A percentile compares a stretch with the other conserved stretches of the same genome.
phyloP scores from a whole-genome alignment of 345 rosid species.

The Linum usitatissimum region DNA sequence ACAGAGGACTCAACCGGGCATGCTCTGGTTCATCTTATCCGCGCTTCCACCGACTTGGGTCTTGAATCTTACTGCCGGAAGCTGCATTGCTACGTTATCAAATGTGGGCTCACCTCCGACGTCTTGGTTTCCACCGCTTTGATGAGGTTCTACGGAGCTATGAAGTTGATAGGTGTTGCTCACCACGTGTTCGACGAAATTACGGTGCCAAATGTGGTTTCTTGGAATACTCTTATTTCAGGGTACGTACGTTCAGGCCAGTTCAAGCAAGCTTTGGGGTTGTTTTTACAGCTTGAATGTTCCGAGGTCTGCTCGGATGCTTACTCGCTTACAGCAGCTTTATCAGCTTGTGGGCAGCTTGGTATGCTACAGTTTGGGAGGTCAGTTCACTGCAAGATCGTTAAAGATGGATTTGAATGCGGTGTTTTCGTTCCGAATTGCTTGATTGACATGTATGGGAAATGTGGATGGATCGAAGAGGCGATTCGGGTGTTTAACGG shows the following conservation, averaged over 20 bases:
- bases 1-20: constrained; percentile 23
- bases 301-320: constrained; percentile 37
- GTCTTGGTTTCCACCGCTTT: constrained; percentile 45
- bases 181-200: constrained; percentile 63
- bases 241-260: constrained; percentile 43
- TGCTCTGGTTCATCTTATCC: constrained; percentile 39
- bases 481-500: constrained; percentile 39
- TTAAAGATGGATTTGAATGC: constrained; percentile 40
- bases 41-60: constrained; percentile 40
- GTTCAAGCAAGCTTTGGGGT: constrained; percentile 32
- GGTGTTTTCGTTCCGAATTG: constrained; percentile 49
- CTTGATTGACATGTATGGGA: constrained; percentile 79
- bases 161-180: constrained; percentile 29
- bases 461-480: constrained; percentile 46
- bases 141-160: constrained; percentile 31
- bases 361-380: constrained; percentile 28
- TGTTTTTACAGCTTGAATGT: constrained; percentile 45
- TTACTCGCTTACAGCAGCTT: constrained; percentile 52
- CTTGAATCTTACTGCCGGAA: constrained; percentile 35
- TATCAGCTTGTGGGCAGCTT: constrained; percentile 51
- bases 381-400: constrained; percentile 47
- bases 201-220: constrained; percentile 49
- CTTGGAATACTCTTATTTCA: constrained; percentile 72
- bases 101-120: constrained; percentile 51
- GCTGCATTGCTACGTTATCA: constrained; percentile 46